These are phyloP conservation scores for Colletotrichum graminicola DNA, from an alignment of 2,329 filamentous ascomycete species.

Conservation along the genomic window DNA sequence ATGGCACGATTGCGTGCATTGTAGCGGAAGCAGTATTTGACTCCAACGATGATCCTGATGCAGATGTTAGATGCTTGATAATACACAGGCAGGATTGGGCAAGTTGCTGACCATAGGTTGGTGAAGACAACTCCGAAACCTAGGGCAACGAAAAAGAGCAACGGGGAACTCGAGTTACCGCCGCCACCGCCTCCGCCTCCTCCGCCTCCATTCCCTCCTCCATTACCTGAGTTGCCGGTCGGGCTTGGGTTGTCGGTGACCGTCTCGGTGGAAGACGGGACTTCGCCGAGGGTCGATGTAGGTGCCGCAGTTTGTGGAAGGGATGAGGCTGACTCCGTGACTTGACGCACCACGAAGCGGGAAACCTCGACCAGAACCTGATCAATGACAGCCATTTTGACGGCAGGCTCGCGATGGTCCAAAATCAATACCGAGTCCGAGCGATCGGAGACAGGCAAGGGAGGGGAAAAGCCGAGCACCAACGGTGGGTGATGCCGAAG, in stretches of 20 bases:
- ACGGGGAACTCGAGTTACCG: slow-evolving; percentile 55
- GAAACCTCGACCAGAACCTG: slow-evolving; percentile 53
- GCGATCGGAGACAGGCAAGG: slow-evolving; percentile 3
- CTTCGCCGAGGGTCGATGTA: slow-evolving; percentile 37
- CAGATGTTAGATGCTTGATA: slow-evolving; percentile 42
- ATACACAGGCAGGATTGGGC: neutral
- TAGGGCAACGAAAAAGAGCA: slow-evolving; percentile 89
- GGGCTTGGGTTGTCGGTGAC: slow-evolving; percentile 1
- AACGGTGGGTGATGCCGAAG: slow-evolving; percentile 28
- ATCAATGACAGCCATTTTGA: slow-evolving; percentile 54
- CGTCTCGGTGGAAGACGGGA: slow-evolving; percentile 25
- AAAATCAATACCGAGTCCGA: neutral
- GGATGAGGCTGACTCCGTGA: slow-evolving; percentile 22
- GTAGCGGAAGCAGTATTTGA: slow-evolving; percentile 99
- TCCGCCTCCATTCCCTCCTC: slow-evolving; percentile 24
- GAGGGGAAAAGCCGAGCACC: slow-evolving; percentile 21
- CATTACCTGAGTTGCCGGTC: slow-evolving; percentile 39
- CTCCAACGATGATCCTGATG: slow-evolving; percentile 96
- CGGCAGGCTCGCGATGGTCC: neutral
- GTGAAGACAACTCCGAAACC: slow-evolving; percentile 99
- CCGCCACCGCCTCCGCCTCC: slow-evolving; percentile 40
- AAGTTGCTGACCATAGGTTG: slow-evolving; percentile 87
- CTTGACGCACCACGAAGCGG: slow-evolving; percentile 51
- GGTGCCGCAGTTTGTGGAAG: slow-evolving; percentile 42
- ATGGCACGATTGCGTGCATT: slow-evolving; percentile 91